Conservation (phyloP, 2,329 filamentous ascomycete genomes). For the Nemania sp. region DNA sequence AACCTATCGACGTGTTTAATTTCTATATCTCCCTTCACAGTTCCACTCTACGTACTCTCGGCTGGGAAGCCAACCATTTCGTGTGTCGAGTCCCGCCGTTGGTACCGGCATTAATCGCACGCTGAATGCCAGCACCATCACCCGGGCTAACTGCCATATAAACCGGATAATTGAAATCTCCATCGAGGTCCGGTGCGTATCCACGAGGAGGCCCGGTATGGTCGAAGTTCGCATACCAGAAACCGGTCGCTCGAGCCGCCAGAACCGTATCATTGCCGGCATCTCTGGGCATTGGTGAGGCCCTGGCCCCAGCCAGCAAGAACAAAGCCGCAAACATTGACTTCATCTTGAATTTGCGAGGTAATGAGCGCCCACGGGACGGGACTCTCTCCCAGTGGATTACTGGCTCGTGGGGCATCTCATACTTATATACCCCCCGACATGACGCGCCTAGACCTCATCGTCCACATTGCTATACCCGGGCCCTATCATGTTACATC, state of each 20-base stretch:
- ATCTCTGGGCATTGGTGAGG: conserved; percentile 22
- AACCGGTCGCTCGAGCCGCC: conserved; percentile 34
- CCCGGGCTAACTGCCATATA: conserved; percentile 46
- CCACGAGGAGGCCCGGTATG: conserved; percentile 45
- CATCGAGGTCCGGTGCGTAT: conserved; percentile 48
- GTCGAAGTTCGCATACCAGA: conserved; percentile 51
- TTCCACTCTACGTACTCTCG: conserved; percentile 38
- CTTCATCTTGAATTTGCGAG: conserved; percentile 17
- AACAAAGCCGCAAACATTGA: conserved; percentile 14
- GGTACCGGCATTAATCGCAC: conserved; percentile 45
- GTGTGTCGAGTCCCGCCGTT: conserved; percentile 42
- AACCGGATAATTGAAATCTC: conserved; percentile 45
- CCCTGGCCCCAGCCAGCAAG: conserved; percentile 17
- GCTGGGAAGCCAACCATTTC: conserved; percentile 49
- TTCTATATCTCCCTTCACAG: not conserved
- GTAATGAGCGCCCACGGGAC: not conserved
- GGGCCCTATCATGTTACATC: too few relatives aligned
- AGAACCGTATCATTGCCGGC: conserved; percentile 19
- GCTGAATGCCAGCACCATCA: conserved; percentile 45
- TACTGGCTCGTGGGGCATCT: not conserved
- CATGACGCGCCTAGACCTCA: not conserved
- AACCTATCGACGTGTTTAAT: conserved; percentile 38
- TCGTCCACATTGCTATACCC: conserved; percentile 1
- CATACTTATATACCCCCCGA: conserved; percentile 12
- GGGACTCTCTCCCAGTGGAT: not conserved